Conservation (phyloP, 805 yeast species). For the Saccharomycopsis fodiens region DNA sequence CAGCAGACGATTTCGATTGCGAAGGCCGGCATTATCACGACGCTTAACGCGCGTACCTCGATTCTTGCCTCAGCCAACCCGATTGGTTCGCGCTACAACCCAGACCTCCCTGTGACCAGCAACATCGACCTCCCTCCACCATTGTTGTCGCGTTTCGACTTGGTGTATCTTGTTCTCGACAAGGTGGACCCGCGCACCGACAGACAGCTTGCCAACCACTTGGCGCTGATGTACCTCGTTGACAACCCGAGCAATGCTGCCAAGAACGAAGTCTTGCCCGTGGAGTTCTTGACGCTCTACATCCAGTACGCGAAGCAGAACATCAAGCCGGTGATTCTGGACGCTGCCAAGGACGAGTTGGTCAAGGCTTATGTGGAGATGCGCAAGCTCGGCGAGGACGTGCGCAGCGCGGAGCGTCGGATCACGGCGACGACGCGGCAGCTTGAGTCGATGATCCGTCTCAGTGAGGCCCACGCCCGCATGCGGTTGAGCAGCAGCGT, state of each 20-base stretch:
- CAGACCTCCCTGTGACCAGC: slow-evolving; percentile 88
- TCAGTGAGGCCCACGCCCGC: slow-evolving; percentile 95
- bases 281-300: slow-evolving; percentile 80
- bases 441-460: slow-evolving; percentile 89
- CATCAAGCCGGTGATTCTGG: slow-evolving; percentile 70
- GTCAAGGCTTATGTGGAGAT: slow-evolving; percentile 86
- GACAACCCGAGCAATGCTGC: slow-evolving; percentile 74
- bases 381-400: slow-evolving; percentile 91
- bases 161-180: slow-evolving; percentile 87
- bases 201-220: slow-evolving; percentile 79
- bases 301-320: slow-evolving; percentile 92
- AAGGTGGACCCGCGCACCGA: slow-evolving; percentile 83
- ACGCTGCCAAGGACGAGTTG: slow-evolving; percentile 73
- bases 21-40: slow-evolving; percentile 96
- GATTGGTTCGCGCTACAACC: slow-evolving; percentile 89
- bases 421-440: slow-evolving; percentile 98
- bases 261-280: slow-evolving; percentile 62
- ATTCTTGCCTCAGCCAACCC: slow-evolving; percentile 96
- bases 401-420: slow-evolving; percentile 76
- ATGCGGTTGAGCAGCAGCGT: slow-evolving; percentile 76
- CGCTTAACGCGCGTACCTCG: slow-evolving; percentile 93
- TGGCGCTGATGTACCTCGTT: slow-evolving; percentile 86
- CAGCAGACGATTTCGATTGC: slow-evolving; percentile 98
- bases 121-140: slow-evolving; percentile 98
- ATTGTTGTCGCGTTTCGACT: slow-evolving; percentile 85